phyloP scores from a whole-genome alignment of 179 eudicot species.

The Camellia oleifera region DNA sequence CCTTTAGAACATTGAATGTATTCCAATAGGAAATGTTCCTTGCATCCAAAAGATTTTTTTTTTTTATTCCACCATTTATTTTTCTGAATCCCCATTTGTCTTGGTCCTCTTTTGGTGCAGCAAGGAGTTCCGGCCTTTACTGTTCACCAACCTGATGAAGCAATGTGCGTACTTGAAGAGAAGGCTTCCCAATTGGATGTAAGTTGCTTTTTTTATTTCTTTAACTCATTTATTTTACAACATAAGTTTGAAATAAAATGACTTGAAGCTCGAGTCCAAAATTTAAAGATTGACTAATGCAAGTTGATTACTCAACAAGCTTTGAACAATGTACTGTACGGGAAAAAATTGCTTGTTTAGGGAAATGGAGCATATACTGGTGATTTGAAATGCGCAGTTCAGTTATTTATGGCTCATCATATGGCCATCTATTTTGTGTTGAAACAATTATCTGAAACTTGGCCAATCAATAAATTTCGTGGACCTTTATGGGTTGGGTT shows the following conservation, averaged over 20 bases:
- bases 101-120: slow-evolving; percentile 34
- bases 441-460: neutral
- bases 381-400: neutral
- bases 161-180: slow-evolving; percentile 76
- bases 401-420: slow-evolving; percentile 6
- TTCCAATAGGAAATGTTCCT: slow-evolving; percentile 2
- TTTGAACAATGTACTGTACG: neutral
- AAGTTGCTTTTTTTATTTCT: slow-evolving; percentile 25
- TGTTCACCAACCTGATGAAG: slow-evolving; percentile 96
- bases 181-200: slow-evolving; percentile 80
- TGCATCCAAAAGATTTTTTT: neutral
- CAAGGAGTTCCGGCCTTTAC: slow-evolving; percentile 90
- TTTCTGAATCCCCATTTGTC: slow-evolving; percentile 3
- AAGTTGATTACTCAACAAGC: neutral
- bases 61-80: neutral
- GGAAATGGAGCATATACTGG: neutral
- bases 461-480: neutral
- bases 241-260: neutral
- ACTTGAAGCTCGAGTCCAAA: neutral
- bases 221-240: neutral
- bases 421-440: neutral
- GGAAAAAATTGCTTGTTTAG: neutral
- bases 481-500: neutral
- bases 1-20: neutral
- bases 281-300: neutral